Evolutionary conservation across 2,329 filamentous ascomycete species (phyloP).

Genomic region (Trichoderma sp.): DNA sequence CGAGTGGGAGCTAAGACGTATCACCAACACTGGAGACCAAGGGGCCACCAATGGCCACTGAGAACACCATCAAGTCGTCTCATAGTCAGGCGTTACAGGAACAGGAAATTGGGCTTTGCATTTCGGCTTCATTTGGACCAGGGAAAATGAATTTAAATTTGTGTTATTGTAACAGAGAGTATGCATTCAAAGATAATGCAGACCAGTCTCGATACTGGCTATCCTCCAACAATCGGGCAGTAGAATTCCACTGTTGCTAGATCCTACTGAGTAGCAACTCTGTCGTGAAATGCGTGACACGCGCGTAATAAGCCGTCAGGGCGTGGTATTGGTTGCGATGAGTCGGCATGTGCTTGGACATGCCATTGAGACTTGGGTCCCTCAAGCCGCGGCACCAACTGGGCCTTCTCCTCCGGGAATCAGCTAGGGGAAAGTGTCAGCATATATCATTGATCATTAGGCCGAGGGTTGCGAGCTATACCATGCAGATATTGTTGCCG

Average conservation of each 20-base stretch:
- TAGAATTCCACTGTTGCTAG: background rate
- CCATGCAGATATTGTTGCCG: conserved; percentile 99
- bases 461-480: conserved; percentile 42
- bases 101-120: conserved; percentile 12
- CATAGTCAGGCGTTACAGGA: conserved; percentile 27
- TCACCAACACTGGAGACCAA: conserved; percentile 66
- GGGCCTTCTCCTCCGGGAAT: conserved; percentile 78
- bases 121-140: conserved; percentile 14
- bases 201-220: background rate
- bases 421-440: conserved; percentile 49
- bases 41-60: conserved; percentile 40
- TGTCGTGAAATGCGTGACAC: background rate
- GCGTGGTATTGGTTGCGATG: background rate
- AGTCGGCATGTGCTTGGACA: conserved; percentile 10
- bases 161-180: background rate
- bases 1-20: conserved; percentile 85
- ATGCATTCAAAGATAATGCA: background rate
- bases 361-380: background rate
- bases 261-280: background rate
- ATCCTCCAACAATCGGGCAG: background rate
- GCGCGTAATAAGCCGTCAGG: background rate
- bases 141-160: conserved; percentile 1
- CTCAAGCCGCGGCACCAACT: conserved; percentile 32
- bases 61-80: background rate
- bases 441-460: no score